A percentile compares a stretch with the other conserved stretches of the same genome.
Evolutionary conservation across 2,329 filamentous ascomycete genomes (phyloP).

Genomic region (Monosporascus cannonballus): DNA sequence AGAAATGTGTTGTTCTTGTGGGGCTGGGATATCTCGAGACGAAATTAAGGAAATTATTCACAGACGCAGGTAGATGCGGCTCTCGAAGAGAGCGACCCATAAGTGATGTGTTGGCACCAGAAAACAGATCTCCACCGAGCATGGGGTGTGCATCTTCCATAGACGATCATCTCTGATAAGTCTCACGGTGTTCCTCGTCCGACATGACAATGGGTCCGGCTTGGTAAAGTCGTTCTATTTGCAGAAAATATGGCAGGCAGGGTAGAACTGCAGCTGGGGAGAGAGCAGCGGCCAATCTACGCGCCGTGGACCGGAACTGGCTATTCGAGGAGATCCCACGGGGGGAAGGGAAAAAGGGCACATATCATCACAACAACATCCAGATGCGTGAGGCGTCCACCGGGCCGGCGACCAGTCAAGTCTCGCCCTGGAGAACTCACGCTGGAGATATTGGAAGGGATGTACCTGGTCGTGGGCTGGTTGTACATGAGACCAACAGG

Average conservation of each 20-base stretch:
- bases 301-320: conserved; percentile 23
- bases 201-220: conserved; percentile 24
- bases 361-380: conserved; percentile 4
- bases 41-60: conserved; percentile 37
- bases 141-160: conserved; percentile 41
- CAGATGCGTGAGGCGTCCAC: conserved; percentile 15
- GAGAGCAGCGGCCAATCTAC: conserved; percentile 35
- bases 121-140: conserved; percentile 49
- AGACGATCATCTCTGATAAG: conserved; percentile 44
- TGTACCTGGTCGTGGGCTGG: conserved; percentile 29
- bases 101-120: conserved; percentile 83
- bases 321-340: conserved; percentile 6
- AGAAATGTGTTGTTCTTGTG: conserved; percentile 45
- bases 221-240: conserved; percentile 29
- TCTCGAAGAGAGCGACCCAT: conserved; percentile 61
- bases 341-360: conserved; percentile 9
- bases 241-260: conserved; percentile 30
- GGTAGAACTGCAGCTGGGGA: conserved; percentile 32
- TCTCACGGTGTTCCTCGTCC: conserved; percentile 27
- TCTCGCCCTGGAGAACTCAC: conserved; percentile 11
- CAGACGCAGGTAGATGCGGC: conserved; percentile 62
- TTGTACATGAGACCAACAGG: conserved; percentile 17
- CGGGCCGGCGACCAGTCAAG: conserved; percentile 21
- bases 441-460: conserved; percentile 23
- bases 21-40: conserved; percentile 41